Base-by-base conservation (phyloP, 495 filamentous ascomycete genomes). In the Penicillium alfredii region DNA sequence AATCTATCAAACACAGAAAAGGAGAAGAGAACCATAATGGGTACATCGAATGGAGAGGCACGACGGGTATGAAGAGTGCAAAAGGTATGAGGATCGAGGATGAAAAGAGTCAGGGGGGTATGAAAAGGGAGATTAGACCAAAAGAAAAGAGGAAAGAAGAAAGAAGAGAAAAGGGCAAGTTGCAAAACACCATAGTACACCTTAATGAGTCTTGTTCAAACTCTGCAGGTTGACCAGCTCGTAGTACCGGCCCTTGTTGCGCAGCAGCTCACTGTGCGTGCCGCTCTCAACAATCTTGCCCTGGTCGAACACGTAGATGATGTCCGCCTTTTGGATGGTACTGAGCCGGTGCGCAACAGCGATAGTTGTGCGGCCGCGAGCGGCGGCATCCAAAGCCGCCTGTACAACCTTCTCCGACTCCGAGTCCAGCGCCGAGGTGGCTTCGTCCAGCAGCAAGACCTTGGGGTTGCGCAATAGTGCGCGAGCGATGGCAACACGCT, bases 401-500 rank as follows among this genome's bases (percentile, higher is more conserved):
- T 93, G 86, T 8, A 93, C 85, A 4, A 88, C 74, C 59, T 85
- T 82, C 59, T 93, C 86, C 2, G 76, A 82, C 50, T 89, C 84
- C 0, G 80, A 84, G 62, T 93, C 86, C 2, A 93, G 68, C 4
- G 82, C 84, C 7, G 78, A 83, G 5, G 86, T 93, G 4, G 86
- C 86, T 59, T 93, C 86, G 40, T 93, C 86, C 1, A 93, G 69
- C 3, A 92, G 73, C 3, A 86, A 64, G 24, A 86, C 63, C 59
- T 79, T 75, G 32, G 86, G 77, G 55, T 83, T 68, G 26, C 86
- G 71, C 30, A 85, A 69, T 25, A 90, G 63, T 21, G 87, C 86
- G 11, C 82, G 69, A 15, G 84, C 84, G 36, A 81, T 84, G 5
- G 84, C 84, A 3, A 93, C 74, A 30, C 86, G 80, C 53, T 93